Evolutionary conservation across 1,284 basidiomycete genomes (phyloP).

Genomic region (Leccinum glutinopallens): DNA sequence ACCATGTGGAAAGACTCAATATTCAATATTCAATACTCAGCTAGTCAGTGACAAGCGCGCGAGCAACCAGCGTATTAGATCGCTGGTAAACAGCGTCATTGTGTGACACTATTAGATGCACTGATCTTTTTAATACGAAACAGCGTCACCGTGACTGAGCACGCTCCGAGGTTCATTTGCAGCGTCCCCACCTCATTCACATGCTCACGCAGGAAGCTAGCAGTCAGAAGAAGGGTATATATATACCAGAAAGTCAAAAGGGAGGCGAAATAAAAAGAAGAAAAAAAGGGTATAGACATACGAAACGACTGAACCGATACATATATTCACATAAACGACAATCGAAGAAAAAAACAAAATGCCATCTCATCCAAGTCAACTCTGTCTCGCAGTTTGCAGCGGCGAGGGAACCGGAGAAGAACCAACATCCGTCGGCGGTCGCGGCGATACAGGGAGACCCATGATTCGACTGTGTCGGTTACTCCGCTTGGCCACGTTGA

Average conservation of each 20-base stretch:
- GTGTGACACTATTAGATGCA: no score
- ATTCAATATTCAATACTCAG: no score
- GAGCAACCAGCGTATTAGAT: no score
- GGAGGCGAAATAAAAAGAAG: neutral
- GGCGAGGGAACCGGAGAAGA: constrained; percentile 26
- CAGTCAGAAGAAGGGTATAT: constrained; percentile 20
- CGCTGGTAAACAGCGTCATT: no score
- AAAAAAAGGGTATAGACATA: constrained; percentile 33
- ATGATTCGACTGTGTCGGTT: constrained; percentile 63
- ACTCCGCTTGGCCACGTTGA: constrained; percentile 55
- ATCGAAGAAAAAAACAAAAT: neutral
- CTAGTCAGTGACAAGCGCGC: no score
- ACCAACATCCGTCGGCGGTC: constrained; percentile 39
- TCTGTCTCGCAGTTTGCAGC: constrained; percentile 32
- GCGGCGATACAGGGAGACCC: constrained; percentile 65
- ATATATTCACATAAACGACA: constrained; percentile 16
- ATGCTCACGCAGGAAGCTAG: constrained; percentile 5
- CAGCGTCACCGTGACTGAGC: no score
- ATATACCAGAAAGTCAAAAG: constrained; percentile 15
- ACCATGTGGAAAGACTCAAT: no score
- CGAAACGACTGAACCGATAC: constrained; percentile 17
- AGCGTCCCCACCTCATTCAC: no score
- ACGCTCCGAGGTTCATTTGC: no score
- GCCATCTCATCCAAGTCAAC: constrained; percentile 15
- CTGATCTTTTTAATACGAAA: no score